phyloP scores from a whole-genome alignment of 805 yeast genomes.

The Lipomyces orientalis region DNA sequence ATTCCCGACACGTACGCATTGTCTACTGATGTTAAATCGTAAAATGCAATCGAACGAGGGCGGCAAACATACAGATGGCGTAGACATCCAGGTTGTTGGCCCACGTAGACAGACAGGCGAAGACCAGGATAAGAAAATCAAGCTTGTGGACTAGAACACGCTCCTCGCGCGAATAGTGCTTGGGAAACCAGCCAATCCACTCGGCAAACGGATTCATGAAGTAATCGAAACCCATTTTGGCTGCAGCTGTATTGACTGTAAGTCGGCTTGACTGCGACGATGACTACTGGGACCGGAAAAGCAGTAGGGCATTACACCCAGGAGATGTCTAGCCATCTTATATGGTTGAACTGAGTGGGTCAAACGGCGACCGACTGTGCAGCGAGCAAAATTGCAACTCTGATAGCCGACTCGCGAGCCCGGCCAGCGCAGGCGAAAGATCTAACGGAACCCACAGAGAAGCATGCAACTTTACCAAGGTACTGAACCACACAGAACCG shows the following conservation, averaged over 20 bases:
- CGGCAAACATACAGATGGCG: conserved; percentile 51
- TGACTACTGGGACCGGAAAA: neutral
- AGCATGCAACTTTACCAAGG: too few species aligned
- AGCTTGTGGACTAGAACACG: conserved; percentile 27
- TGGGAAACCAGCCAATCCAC: conserved; percentile 24
- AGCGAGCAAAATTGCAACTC: too few species aligned
- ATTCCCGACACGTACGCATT: conserved; percentile 72
- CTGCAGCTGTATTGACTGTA: neutral
- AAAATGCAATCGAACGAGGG: too few species aligned
- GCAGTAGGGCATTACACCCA: too few species aligned
- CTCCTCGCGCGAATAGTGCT: conserved; percentile 23
- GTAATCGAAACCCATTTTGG: conserved; percentile 19
- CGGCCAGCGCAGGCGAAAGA: too few species aligned
- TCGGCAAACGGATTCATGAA: conserved; percentile 25
- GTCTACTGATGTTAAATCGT: conserved; percentile 34
- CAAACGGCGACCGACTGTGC: too few species aligned
- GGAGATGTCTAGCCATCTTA: too few species aligned
- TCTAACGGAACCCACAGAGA: too few species aligned
- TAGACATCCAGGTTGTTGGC: conserved; percentile 22
- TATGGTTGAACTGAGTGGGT: neutral
- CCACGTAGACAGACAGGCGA: conserved; percentile 24
- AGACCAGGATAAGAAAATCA: conserved; percentile 20
- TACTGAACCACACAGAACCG: too few species aligned
- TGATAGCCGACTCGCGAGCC: too few species aligned
- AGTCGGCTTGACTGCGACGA: neutral